Percentiles rank a stretch among this genome's conserved stretches.
Conservation (phyloP, 2,329 filamentous ascomycete species). For the Hymenoscyphus infarciens region DNA sequence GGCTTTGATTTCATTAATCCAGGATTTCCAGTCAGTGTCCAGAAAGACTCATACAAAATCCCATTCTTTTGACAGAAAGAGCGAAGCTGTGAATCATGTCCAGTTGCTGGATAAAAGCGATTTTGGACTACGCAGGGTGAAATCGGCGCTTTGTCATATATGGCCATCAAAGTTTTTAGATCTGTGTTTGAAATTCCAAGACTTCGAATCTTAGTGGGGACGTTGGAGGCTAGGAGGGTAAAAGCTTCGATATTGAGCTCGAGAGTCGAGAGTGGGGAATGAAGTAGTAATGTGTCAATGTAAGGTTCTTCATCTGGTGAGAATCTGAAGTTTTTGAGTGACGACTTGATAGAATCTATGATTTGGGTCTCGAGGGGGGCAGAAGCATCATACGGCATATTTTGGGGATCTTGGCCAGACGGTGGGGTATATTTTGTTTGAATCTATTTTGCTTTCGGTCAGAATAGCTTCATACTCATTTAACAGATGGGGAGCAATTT, state of each 20-base stretch:
- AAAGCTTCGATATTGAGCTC: constrained; percentile 60
- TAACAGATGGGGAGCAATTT: constrained; percentile 28
- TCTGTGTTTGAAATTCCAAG: constrained; percentile 70
- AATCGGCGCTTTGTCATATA: neutral
- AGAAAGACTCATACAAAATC: constrained; percentile 58
- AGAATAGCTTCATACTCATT: neutral
- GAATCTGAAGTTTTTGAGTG: constrained; percentile 56
- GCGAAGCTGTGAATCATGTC: constrained; percentile 59
- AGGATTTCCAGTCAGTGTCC: constrained; percentile 59
- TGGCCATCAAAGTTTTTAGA: neutral
- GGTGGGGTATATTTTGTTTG: constrained; percentile 81
- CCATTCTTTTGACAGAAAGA: constrained; percentile 49
- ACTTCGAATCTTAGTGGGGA: constrained; percentile 59
- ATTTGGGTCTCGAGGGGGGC: constrained; percentile 61
- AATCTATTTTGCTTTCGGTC: constrained; percentile 43
- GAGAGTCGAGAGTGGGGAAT: constrained; percentile 50
- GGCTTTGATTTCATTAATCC: constrained; percentile 44
- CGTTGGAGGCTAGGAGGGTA: constrained; percentile 61
- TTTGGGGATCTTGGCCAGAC: constrained; percentile 55
- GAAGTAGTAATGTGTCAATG: constrained; percentile 56
- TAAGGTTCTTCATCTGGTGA: constrained; percentile 39
- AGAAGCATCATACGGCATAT: constrained; percentile 61
- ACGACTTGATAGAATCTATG: constrained; percentile 62
- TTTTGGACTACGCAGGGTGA: constrained; percentile 62
- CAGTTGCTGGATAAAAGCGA: constrained; percentile 59